A percentile compares a stretch with the other conserved stretches of the same genome.
Conservation (phyloP, 345 rosid species). For the Adansonia digitata region DNA sequence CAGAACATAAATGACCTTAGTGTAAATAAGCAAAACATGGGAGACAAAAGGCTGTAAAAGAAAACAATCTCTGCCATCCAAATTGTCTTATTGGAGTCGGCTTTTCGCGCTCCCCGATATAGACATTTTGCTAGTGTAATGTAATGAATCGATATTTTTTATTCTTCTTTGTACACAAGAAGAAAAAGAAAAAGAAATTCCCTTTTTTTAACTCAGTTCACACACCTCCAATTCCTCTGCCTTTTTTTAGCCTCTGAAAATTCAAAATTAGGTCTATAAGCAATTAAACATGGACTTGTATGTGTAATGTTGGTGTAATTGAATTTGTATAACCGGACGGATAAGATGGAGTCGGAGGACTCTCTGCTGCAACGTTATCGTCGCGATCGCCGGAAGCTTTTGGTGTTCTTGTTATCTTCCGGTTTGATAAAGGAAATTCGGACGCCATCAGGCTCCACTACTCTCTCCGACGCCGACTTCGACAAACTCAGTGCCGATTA, state of each 20-base stretch:
- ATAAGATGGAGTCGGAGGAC: constrained; percentile 27
- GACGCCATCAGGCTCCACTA: constrained; percentile 39
- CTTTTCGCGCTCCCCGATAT: constrained; percentile 25
- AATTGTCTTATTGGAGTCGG: constrained; percentile 13
- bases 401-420: constrained; percentile 65
- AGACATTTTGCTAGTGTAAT: neutral
- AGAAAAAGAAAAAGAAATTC: neutral
- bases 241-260: neutral
- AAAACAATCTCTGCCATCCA: neutral
- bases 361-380: constrained; percentile 61
- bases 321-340: neutral
- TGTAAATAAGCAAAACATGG: neutral
- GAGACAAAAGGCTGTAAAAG: neutral
- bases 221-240: neutral
- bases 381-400: constrained; percentile 81
- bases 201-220: neutral
- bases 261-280: neutral
- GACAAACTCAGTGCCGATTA: constrained; percentile 76
- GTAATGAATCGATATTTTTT: neutral
- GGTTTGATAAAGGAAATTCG: constrained; percentile 55
- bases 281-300: neutral
- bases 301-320: neutral
- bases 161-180: neutral
- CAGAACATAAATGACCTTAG: neutral
- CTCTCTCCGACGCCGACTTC: constrained; percentile 48